Base-by-base conservation (phyloP, 225 moss, liverwort and hornwort genomes). In the Thuidium tamariscinum region DNA sequence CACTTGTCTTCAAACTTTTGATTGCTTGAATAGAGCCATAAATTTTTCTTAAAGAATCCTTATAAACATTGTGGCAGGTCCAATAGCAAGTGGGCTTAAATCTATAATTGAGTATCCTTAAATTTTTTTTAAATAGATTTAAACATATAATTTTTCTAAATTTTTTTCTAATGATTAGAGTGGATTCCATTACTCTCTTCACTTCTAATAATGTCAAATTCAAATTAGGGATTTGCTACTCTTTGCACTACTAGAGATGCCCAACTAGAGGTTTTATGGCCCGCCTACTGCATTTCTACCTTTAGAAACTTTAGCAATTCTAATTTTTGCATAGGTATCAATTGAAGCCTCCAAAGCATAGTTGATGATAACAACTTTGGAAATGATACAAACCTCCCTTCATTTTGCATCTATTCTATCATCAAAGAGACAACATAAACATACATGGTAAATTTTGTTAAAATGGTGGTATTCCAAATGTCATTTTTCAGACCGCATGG, bases 211-310 rank as follows among this genome's bases (percentile, higher is more conserved):
- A 4, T 41, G 15, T 26, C 41, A 41, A 69, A 69, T 69, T 69
- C 25, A 39, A 69, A 69, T 8, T 25, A 41, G 1, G 4, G 4
- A 4, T 68, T 0, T 8, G 0, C 13, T 68, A 7, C 7, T 37
- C 39, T 67, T 6, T 67, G 37, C 0, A 1, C 18, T 37, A 67
- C 7, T 0, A 39, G 0, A 13, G 13, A 22, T 3, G 7, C 4
- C 21, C 22, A 67, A 37, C 2, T 12, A 2, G 12, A 67, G 22
- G 7, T 67, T 22, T 37, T 0, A 2, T 0, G 1, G 13, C 7
- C 39, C 0, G n/a, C n/a, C n/a, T n/a, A n/a, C n/a, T n/a, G n/a
- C 13, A 1, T 37, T 37, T 67, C 23, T 0, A 22, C 0, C 7
- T 67, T 30, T 1, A 13, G 2, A 67, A 13, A 68, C 23, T 68